Evolutionary conservation across 768 basidiomycete genomes (phyloP), one percentile per base, ranked within the genome.

Genomic region (Lentinula edodes): DNA sequence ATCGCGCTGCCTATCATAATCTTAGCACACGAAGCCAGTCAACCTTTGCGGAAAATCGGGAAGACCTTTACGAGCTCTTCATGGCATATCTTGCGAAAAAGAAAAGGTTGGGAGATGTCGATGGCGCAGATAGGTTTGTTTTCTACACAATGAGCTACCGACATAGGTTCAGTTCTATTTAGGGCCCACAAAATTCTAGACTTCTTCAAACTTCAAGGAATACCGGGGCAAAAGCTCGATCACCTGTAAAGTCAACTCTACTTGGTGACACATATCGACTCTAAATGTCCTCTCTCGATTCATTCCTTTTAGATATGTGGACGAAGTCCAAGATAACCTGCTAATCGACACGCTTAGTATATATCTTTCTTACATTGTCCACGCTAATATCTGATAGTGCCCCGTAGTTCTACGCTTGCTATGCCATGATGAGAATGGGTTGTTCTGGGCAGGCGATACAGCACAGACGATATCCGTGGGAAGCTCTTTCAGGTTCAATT

Each of bases 371-470:
- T 42, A 34, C 20, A 41, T 15, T 36, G 42, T 15, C n/a, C 16
- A 35, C n/a, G 18, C 20, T 16, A 5, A n/a, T 35, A 3, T 48
- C 18, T 58, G 46, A 58, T 18, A 48, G 16, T 5, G 52, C 13
- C 12, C 6, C 35, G 28, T 60, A 90, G 89, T 91, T 3, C 70
- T 91, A 43, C 74, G 88, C 35, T 74, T 75, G 0, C 67, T 91
- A n/a, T 90, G 87, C 63, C 70, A 71, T 10, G 90, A 90, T 66
- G 79, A 82, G 0, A 74, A 88, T 55, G 89, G 89, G 0, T 71
- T 90, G 18, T 87, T 91, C 63, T 90, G 88, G 87, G 89, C 88
- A 1, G 90, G 90, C 0, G 90, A 91, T 67, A 90, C 90, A 0
- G 88, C 90, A 0, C 90, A 91, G 64, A 88, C 89, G 0, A 91